phyloP scores from a whole-genome alignment of 2,329 filamentous ascomycete species.

The Cytospora paraplurivora region DNA sequence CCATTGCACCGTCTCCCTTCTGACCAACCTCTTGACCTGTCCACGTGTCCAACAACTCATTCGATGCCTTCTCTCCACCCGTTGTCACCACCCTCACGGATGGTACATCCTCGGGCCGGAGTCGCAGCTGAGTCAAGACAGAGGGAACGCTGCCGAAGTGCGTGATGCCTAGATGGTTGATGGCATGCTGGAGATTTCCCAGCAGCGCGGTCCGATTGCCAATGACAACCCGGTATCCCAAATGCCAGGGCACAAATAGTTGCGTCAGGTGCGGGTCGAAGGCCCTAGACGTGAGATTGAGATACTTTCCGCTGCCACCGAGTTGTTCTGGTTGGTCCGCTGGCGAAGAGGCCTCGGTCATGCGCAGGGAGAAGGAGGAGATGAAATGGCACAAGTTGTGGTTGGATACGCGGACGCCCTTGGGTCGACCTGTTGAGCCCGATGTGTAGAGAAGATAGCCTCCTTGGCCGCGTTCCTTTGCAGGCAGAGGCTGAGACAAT shows the following conservation, averaged over 20 bases:
- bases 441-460: constrained; percentile 40
- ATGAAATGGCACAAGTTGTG: constrained; percentile 22
- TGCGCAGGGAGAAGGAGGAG: constrained; percentile 28
- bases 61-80: constrained; percentile 39
- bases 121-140: constrained; percentile 17
- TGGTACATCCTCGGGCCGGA: constrained; percentile 16
- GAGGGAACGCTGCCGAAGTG: constrained; percentile 19
- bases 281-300: constrained; percentile 15
- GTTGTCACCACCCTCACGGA: constrained; percentile 37
- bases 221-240: constrained; percentile 29
- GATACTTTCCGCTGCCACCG: constrained; percentile 33
- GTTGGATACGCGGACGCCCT: constrained; percentile 39
- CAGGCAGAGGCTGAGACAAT: background rate
- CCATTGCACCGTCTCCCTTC: background rate
- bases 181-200: constrained; percentile 13
- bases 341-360: constrained; percentile 28
- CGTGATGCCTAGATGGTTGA: constrained; percentile 17
- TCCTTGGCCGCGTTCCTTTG: background rate
- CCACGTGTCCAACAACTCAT: constrained; percentile 17
- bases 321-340: constrained; percentile 23
- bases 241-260: constrained; percentile 33
- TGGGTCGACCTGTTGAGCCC: constrained; percentile 40
- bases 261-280: constrained; percentile 31
- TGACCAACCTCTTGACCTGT: background rate
- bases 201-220: constrained; percentile 23